Conservation (phyloP, 257 asterid genomes). For the Solanum lignicaule region DNA sequence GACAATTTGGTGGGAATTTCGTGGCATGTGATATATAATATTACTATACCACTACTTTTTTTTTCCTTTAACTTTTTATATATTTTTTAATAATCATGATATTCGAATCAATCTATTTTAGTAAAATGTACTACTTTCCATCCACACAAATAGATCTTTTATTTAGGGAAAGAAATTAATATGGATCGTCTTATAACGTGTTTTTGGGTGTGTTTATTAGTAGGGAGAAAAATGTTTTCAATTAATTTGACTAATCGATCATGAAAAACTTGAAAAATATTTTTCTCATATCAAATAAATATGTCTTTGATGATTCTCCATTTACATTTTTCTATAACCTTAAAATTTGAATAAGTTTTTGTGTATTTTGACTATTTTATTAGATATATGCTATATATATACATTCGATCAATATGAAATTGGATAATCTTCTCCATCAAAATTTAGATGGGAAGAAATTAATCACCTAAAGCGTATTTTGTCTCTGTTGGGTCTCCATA, state of each 20-base stretch:
- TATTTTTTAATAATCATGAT: not conserved
- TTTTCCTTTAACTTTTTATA: not conserved
- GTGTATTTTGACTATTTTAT: no score
- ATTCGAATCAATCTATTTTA: not conserved
- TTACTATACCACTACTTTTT: not conserved
- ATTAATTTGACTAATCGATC: not conserved
- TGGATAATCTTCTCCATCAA: no score
- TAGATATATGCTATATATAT: no score
- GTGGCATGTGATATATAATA: not conserved
- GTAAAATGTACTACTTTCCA: not conserved
- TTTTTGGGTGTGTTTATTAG: not conserved
- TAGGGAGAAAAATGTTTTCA: not conserved
- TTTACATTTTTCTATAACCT: no score
- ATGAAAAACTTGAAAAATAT: no score
- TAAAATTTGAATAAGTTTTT: no score
- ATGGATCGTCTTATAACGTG: not conserved
- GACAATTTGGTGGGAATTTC: slow-evolving; percentile 20
- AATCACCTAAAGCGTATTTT: no score
- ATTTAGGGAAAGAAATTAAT: not conserved
- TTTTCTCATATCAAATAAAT: not conserved
- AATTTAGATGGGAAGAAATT: no score
- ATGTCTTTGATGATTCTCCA: not conserved
- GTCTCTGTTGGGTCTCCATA: no score
- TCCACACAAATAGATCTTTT: not conserved
- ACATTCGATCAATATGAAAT: no score